Percentiles rank a stretch among this genome's conserved stretches.
Evolutionary conservation across 2,329 filamentous ascomycete genomes (phyloP).

Genomic region (Herpomyces periplanetae): DNA sequence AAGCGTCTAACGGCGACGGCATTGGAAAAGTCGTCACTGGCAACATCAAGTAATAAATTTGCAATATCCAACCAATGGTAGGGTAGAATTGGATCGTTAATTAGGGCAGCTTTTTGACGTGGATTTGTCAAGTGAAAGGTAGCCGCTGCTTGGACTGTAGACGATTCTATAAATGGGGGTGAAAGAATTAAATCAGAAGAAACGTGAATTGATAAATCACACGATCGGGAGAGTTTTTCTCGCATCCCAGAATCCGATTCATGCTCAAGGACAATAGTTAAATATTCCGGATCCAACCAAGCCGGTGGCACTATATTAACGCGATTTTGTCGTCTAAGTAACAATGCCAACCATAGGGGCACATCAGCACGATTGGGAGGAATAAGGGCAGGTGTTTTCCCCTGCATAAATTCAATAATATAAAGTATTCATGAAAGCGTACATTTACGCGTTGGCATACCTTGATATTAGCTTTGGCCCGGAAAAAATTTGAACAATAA

Average conservation of each 20-base stretch:
- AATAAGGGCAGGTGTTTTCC: slow-evolving; percentile 28
- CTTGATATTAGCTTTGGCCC: neutral
- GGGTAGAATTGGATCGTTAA: too few species aligned
- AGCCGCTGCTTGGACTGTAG: slow-evolving; percentile 24
- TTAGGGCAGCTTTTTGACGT: too few species aligned
- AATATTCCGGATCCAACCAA: slow-evolving; percentile 42
- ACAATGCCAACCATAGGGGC: slow-evolving; percentile 71
- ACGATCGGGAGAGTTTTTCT: too few species aligned
- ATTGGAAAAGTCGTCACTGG: slow-evolving; percentile 37
- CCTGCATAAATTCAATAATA: slow-evolving; percentile 13
- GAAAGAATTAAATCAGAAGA: too few species aligned
- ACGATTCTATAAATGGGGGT: slow-evolving; percentile 39
- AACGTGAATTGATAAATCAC: too few species aligned
- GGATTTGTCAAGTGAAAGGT: too few species aligned
- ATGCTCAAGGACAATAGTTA: slow-evolving; percentile 34
- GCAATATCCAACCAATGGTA: slow-evolving; percentile 86
- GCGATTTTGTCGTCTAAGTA: slow-evolving; percentile 70
- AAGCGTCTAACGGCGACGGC: slow-evolving; percentile 32
- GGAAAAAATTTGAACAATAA: slow-evolving; percentile 4
- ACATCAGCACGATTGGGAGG: slow-evolving; percentile 42
- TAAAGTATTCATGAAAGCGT: slow-evolving; percentile 1
- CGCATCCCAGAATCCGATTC: too few species aligned
- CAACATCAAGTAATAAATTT: slow-evolving; percentile 49
- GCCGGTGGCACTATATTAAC: slow-evolving; percentile 67
- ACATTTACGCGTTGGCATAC: slow-evolving; percentile 3